Percentiles rank a stretch among this genome's conserved stretches.
These are phyloP conservation scores for Camelina hispida DNA, from an alignment of 345 rosid species.

Conservation along the genomic window DNA sequence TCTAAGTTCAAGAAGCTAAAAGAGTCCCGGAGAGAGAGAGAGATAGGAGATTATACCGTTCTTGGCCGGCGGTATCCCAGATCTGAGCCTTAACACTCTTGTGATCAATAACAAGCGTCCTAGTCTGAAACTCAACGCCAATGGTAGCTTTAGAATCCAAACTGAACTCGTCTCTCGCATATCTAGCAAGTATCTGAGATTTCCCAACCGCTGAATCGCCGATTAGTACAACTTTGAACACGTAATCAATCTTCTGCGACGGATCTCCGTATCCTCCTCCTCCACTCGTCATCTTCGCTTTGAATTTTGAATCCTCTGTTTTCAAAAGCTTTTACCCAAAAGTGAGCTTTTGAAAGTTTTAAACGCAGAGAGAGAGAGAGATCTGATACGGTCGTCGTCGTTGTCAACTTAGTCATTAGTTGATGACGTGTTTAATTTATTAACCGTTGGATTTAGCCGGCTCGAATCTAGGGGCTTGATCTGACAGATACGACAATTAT, in stretches of 20 bases:
- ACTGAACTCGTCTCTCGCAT: slow-evolving; percentile 83
- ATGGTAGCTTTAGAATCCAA: slow-evolving; percentile 91
- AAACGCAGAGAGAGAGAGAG: slow-evolving; percentile 4
- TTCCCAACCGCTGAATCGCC: slow-evolving; percentile 97
- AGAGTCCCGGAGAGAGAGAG: not conserved
- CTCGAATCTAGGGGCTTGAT: slow-evolving; percentile 25
- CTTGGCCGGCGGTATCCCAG: slow-evolving; percentile 99
- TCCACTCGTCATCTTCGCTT: slow-evolving; percentile 59
- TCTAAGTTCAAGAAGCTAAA: slow-evolving; percentile 18
- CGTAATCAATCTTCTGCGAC: slow-evolving; percentile 75
- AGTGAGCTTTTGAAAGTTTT: slow-evolving; percentile 15
- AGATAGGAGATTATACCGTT: slow-evolving; percentile 52
- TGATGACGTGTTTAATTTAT: slow-evolving; percentile 20
- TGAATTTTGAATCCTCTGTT: slow-evolving; percentile 11
- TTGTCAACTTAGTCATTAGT: slow-evolving; percentile 36
- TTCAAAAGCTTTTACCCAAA: slow-evolving; percentile 16
- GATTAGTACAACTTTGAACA: slow-evolving; percentile 82
- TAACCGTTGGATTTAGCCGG: slow-evolving; percentile 20
- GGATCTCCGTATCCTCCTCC: slow-evolving; percentile 65
- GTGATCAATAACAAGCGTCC: slow-evolving; percentile 74
- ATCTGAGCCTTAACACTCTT: slow-evolving; percentile 97
- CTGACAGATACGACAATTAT: slow-evolving; percentile 24
- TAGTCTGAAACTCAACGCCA: slow-evolving; percentile 96
- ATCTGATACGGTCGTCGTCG: slow-evolving; percentile 37
- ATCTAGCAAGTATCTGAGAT: slow-evolving; percentile 83